phyloP scores from a whole-genome alignment of 1,284 basidiomycete species.

The Athelia psychrophila region DNA sequence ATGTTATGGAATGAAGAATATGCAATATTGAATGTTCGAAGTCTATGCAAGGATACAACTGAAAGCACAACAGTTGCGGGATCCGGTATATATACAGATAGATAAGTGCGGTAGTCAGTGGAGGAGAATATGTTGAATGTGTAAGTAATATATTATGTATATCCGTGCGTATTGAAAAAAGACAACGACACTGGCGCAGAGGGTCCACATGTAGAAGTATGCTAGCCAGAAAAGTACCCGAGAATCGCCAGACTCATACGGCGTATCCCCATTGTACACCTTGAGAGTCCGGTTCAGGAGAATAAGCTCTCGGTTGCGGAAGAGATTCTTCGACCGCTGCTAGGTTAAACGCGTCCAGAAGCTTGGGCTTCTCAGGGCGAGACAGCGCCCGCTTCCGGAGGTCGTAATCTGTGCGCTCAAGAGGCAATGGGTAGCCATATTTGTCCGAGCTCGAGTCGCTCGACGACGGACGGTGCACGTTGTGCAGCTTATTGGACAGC shows the following conservation, averaged over 20 bases:
- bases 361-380: not conserved
- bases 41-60: no score
- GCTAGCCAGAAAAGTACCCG: constrained; percentile 8
- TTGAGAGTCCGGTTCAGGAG: not conserved
- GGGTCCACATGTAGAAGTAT: no score
- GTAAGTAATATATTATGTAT: constrained; percentile 5
- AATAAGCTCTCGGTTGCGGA: not conserved
- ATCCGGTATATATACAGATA: not conserved
- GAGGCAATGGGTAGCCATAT: not conserved
- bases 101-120: constrained; percentile 5
- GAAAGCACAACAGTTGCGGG: no score
- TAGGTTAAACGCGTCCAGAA: not conserved
- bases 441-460: not conserved
- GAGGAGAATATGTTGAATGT: constrained; percentile 5
- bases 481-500: not conserved
- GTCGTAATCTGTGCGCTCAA: not conserved
- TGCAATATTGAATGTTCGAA: no score
- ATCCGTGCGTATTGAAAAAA: constrained; percentile 3
- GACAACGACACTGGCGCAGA: no score
- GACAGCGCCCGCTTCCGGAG: not conserved
- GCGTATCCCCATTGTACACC: constrained; percentile 37
- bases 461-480: not conserved
- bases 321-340: not conserved
- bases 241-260: constrained; percentile 28
- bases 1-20: no score